Conservation (phyloP, 345 rosid species). For the Syzygium oleosum region DNA sequence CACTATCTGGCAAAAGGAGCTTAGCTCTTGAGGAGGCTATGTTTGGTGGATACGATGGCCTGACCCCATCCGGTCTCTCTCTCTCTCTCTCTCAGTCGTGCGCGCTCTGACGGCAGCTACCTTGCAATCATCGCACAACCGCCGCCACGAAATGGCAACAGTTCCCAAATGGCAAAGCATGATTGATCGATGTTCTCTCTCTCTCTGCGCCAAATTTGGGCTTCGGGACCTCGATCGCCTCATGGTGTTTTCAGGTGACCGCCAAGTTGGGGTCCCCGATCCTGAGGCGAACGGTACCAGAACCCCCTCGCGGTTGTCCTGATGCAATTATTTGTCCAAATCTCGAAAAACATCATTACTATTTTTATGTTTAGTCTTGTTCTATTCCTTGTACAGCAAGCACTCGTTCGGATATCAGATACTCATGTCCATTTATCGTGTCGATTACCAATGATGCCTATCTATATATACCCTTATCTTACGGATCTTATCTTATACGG, state of each 20-base stretch:
- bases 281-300: background rate
- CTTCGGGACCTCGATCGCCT: background rate
- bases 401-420: background rate
- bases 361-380: background rate
- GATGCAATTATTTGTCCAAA: background rate
- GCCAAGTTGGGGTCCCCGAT: background rate
- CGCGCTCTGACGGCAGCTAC: background rate
- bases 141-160: background rate
- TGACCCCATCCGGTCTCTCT: fast-evolving
- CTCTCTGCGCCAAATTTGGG: background rate
- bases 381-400: background rate
- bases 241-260: background rate
- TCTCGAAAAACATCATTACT: background rate
- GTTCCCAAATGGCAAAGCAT: background rate
- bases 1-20: background rate
- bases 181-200: background rate
- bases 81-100: background rate
- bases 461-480: background rate
- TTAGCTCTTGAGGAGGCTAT: background rate
- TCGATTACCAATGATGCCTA: background rate
- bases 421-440: background rate
- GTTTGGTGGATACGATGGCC: background rate
- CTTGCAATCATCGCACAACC: background rate
- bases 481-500: background rate
- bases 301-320: background rate